Evolutionary conservation across 139 green algal species (phyloP), one percentile per base, ranked within the genome.

Genomic region (Coelastrella sp.): DNA sequence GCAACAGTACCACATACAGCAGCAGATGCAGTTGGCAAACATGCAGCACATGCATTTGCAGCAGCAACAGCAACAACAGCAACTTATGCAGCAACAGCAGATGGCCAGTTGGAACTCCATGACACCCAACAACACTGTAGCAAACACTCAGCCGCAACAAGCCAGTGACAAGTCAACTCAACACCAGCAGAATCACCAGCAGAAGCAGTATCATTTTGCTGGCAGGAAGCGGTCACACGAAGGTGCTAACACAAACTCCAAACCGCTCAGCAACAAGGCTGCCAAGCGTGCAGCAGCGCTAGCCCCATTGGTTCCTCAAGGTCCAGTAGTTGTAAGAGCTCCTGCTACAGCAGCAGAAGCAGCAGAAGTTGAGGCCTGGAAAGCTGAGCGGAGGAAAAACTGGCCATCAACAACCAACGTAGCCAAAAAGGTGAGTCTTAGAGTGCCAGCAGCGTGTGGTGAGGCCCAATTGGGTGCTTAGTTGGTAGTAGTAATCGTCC

Each of bases 361-460:
- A 21, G 38, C 66, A 15, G 89, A 92, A 43, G 75, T 92, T n/a
- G 84, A 87, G 66, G 88, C 64, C 66, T 92, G 89, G 89, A 89
- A 89, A 53, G 87, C 72, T n/a, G 87, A 91, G 67, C 78, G 89
- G 23, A 83, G 88, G 15, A 81, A 74, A 19, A 41, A 89, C 73
- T 92, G 85, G 79, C 89, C 89, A 27, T 90, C 82, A 0, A 43
- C 87, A 25, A 48, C 81, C 53, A 92, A 92, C 85, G 0, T 89
- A 15, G 85, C 85, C 0, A 35, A 60, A 19, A 85, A 85, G 79
- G 79, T 85, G 43, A 25, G 77, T 0, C 15, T 2, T 15, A 57
- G 2, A n/a, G n/a, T n/a, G n/a, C n/a, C n/a, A n/a, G n/a, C n/a
- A n/a, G n/a, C 45, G 45, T 23, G 45, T 9, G 45, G 45, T 2